phyloP scores from a whole-genome alignment of 768 basidiomycete species.

The Tulasnella sp. region DNA sequence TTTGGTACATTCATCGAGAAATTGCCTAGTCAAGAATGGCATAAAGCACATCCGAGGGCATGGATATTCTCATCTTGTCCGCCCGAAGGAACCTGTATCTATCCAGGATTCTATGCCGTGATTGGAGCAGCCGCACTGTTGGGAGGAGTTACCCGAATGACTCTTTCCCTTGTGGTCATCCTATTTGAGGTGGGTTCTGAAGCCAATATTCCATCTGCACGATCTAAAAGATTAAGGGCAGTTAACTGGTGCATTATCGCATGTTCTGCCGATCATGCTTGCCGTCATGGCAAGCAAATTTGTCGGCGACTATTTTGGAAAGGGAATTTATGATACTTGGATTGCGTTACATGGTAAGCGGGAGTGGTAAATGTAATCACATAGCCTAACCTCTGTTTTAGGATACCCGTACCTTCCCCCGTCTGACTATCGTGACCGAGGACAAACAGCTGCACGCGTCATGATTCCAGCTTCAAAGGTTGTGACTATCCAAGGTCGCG shows the following conservation, averaged over 20 bases:
- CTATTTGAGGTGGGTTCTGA: slow-evolving; percentile 45
- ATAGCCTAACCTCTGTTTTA: slow-evolving; percentile 49
- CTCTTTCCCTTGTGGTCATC: slow-evolving; percentile 65
- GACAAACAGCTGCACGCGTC: slow-evolving; percentile 45
- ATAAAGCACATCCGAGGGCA: slow-evolving; percentile 49
- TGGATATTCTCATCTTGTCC: slow-evolving; percentile 64
- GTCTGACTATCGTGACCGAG: slow-evolving; percentile 49
- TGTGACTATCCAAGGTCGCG: slow-evolving; percentile 36
- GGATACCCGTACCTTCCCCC: slow-evolving; percentile 60
- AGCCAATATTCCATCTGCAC: background rate
- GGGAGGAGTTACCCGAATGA: slow-evolving; percentile 44
- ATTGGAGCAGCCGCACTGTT: slow-evolving; percentile 66
- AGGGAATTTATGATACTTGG: slow-evolving; percentile 13
- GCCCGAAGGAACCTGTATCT: slow-evolving; percentile 56
- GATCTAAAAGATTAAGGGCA: slow-evolving; percentile 20
- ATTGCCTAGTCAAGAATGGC: slow-evolving; percentile 43
- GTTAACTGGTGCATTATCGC: slow-evolving; percentile 67
- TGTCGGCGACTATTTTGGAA: slow-evolving; percentile 51
- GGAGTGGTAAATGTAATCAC: background rate
- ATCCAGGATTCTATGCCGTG: slow-evolving; percentile 64
- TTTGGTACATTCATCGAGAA: background rate
- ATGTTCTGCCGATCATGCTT: slow-evolving; percentile 74
- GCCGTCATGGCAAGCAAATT: slow-evolving; percentile 65
- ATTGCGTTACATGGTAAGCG: slow-evolving; percentile 10
- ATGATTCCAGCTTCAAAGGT: slow-evolving; percentile 44